A percentile compares a stretch with the other conserved stretches of the same genome.
Conservation (phyloP, 179 eudicot species). For the Drosera spatulata region DNA sequence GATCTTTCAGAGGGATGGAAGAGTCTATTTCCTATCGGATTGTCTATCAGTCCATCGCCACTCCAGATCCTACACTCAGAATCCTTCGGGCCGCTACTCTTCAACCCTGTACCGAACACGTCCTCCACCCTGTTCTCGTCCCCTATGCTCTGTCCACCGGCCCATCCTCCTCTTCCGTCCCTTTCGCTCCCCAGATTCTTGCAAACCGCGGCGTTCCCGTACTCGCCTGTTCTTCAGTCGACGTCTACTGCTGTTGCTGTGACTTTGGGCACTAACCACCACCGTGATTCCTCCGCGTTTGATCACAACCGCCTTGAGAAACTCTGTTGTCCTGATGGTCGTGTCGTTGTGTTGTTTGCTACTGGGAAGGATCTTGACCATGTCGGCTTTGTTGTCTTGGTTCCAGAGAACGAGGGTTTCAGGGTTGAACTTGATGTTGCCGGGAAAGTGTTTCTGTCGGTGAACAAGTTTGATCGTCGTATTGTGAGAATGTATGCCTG, state of each 20-base stretch:
- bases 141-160: conserved; percentile 14
- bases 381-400: conserved; percentile 25
- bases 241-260: conserved; percentile 18
- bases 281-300: conserved; percentile 1
- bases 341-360: conserved; percentile 27
- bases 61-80: conserved; percentile 21
- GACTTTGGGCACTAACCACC: not conserved
- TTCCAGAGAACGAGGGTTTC: conserved; percentile 7
- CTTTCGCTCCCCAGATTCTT: conserved; percentile 27
- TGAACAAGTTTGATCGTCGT: conserved; percentile 12
- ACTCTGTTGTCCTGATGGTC: conserved; percentile 18
- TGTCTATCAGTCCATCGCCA: conserved; percentile 34
- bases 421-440: not conserved
- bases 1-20: conserved; percentile 51
- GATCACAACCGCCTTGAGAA: conserved; percentile 26
- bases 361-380: conserved; percentile 36
- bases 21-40: conserved; percentile 34
- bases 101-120: conserved; percentile 21
- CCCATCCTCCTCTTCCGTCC: conserved; percentile 21
- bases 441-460: conserved; percentile 8
- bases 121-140: conserved; percentile 18
- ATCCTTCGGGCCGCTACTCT: conserved; percentile 29
- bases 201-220: conserved; percentile 3
- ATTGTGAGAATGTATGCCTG: conserved; percentile 27
- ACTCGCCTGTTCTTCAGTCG: conserved; percentile 19